Evolutionary conservation across 2,329 filamentous ascomycete genomes (phyloP).

Genomic region (Aspergillus bombycis): DNA sequence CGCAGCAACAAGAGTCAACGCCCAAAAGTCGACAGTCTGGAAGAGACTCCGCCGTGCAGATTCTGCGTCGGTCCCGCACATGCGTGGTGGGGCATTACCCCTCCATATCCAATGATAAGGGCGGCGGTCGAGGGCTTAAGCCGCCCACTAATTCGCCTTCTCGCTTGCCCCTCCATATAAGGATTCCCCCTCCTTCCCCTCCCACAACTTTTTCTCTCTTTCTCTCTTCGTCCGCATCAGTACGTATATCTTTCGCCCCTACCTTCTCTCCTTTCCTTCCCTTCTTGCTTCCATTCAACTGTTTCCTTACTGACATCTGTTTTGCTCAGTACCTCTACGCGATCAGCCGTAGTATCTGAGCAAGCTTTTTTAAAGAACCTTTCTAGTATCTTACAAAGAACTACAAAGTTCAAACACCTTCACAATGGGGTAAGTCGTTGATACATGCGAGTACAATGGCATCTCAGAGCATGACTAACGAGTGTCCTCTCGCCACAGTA

Average conservation of each 20-base stretch:
- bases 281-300: slow-evolving; percentile 13
- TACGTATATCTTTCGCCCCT: slow-evolving; percentile 45
- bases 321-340: slow-evolving; percentile 54
- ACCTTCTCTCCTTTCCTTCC: slow-evolving; percentile 17
- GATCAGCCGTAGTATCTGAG: slow-evolving; percentile 55
- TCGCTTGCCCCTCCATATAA: slow-evolving; percentile 53
- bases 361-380: slow-evolving; percentile 41
- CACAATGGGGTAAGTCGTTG: slow-evolving; percentile 63
- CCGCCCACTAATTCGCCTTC: slow-evolving; percentile 40
- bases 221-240: slow-evolving; percentile 49
- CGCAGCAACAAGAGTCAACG: slow-evolving; percentile 2
- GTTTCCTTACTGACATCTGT: slow-evolving; percentile 31
- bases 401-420: slow-evolving; percentile 51
- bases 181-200: slow-evolving; percentile 47
- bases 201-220: slow-evolving; percentile 45
- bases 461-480: not conserved
- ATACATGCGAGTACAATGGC: not conserved
- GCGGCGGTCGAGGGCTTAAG: slow-evolving; percentile 35
- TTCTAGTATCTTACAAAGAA: slow-evolving; percentile 53
- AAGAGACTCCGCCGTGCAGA: slow-evolving; percentile 34
- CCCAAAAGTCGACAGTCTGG: slow-evolving; percentile 10
- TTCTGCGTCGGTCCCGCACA: slow-evolving; percentile 34
- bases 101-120: slow-evolving; percentile 33
- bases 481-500: slow-evolving; percentile 60
- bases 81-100: slow-evolving; percentile 30